Percentiles rank a stretch among this genome's conserved stretches.
Evolutionary conservation across 768 basidiomycete species (phyloP).

Genomic region (Suillus occidentalis): DNA sequence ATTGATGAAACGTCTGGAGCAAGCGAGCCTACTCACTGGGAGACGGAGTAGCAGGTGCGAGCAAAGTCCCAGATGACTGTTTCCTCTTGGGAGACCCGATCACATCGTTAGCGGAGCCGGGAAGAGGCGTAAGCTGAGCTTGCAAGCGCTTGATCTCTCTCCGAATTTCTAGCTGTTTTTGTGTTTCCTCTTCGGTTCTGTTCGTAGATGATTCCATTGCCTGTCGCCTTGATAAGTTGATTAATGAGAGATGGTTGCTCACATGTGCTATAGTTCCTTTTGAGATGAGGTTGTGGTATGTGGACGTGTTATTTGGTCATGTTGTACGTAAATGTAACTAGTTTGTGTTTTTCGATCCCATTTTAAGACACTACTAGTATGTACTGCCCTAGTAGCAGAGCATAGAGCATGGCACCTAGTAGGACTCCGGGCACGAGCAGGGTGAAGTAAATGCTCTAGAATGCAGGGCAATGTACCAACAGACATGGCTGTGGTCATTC

Average conservation of each 20-base stretch:
- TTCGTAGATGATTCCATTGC: constrained; percentile 58
- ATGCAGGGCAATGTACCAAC: background rate
- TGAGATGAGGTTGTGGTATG: background rate
- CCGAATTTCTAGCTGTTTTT: constrained; percentile 49
- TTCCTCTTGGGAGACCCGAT: constrained; percentile 51
- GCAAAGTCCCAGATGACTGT: constrained; percentile 35
- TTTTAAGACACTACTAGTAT: constrained; percentile 4
- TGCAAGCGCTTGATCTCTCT: constrained; percentile 57
- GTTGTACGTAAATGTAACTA: constrained; percentile 5
- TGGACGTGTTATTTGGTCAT: constrained; percentile 24
- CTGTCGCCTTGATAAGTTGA: background rate
- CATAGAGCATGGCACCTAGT: background rate
- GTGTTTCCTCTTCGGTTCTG: constrained; percentile 38
- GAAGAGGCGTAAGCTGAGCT: constrained; percentile 47
- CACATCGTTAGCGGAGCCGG: constrained; percentile 18
- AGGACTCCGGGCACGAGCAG: background rate
- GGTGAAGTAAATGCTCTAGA: background rate
- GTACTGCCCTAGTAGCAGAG: background rate
- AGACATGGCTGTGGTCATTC: background rate
- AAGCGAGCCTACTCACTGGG: constrained; percentile 50
- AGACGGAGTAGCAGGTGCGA: constrained; percentile 58
- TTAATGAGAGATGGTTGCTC: background rate
- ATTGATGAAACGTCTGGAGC: constrained; percentile 5
- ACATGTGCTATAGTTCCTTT: background rate
- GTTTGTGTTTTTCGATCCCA: constrained; percentile 7